Conservation (phyloP, 176 grass and related monocot genomes). For the Otatea glauca region DNA sequence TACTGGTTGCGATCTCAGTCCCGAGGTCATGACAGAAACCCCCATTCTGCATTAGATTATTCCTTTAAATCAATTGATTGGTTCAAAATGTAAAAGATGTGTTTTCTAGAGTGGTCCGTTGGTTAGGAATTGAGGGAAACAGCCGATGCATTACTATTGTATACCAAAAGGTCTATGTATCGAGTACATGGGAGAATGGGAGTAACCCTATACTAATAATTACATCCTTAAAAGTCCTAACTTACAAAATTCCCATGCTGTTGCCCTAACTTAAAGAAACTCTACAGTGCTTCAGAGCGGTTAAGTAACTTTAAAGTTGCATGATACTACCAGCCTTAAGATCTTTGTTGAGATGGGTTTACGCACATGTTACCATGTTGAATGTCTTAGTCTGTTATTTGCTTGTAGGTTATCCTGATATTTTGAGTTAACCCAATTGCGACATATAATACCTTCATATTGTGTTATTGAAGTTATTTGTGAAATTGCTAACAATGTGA, state of each 20-base stretch:
- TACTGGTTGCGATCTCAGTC: too few species aligned
- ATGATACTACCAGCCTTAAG: background rate
- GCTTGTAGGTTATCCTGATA: constrained; percentile 4
- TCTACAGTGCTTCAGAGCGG: background rate
- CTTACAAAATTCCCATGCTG: background rate
- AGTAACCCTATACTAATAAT: background rate
- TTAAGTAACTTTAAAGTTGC: background rate
- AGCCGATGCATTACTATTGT: too few species aligned
- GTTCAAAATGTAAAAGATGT: too few species aligned
- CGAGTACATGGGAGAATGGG: too few species aligned
- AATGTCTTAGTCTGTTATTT: constrained; percentile 28
- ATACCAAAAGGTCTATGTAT: too few species aligned
- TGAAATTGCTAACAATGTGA: background rate
- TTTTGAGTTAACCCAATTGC: constrained; percentile 13
- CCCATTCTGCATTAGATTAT: too few species aligned
- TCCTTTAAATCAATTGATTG: too few species aligned
- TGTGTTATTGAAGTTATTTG: constrained; percentile 14
- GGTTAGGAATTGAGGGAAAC: too few species aligned
- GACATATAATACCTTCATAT: constrained; percentile 8
- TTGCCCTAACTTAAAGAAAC: background rate
- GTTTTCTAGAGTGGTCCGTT: too few species aligned
- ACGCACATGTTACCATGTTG: constrained; percentile 17
- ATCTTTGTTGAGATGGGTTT: background rate
- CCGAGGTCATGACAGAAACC: too few species aligned
- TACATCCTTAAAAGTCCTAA: background rate